A percentile compares a stretch with the other conserved stretches of the same genome.
These are phyloP conservation scores for Candida sakaeoensis DNA, from an alignment of 805 yeast species.

Conservation along the genomic window DNA sequence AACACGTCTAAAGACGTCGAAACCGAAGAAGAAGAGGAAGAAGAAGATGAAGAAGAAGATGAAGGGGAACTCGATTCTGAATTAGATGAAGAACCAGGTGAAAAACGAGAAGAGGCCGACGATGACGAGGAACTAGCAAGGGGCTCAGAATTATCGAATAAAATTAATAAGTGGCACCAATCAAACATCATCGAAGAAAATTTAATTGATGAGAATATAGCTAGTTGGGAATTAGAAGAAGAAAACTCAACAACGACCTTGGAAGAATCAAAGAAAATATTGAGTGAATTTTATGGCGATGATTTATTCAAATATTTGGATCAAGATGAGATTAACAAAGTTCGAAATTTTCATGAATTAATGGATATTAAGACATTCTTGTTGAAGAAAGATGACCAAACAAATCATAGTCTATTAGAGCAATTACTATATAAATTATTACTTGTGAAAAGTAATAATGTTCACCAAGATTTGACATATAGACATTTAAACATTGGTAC, in stretches of 20 bases:
- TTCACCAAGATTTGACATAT: background rate
- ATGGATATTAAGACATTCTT: conserved; percentile 11
- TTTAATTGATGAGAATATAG: conserved; percentile 31
- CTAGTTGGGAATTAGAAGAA: conserved; percentile 37
- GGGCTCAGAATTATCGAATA: conserved; percentile 10
- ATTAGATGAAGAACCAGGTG: too few relatives aligned
- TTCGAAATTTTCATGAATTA: conserved; percentile 20
- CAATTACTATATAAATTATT: conserved; percentile 10
- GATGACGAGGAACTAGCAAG: conserved; percentile 7
- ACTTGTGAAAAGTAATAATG: background rate
- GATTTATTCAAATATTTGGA: conserved; percentile 23
- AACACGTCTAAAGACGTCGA: conserved; percentile 13
- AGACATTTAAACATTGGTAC: conserved; percentile 8
- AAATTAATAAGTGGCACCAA: conserved; percentile 20
- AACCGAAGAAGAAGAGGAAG: conserved; percentile 3
- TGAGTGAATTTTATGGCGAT: conserved; percentile 26
- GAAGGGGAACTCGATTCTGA: too few relatives aligned
- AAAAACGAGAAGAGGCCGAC: too few relatives aligned
- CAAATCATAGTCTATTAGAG: conserved; percentile 4
- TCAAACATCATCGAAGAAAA: conserved; percentile 13
- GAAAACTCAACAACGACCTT: background rate
- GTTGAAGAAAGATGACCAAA: conserved; percentile 4
- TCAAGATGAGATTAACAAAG: conserved; percentile 22
- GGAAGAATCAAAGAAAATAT: conserved; percentile 12
- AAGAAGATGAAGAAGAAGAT: too few relatives aligned